A percentile compares a stretch with the other conserved stretches of the same genome.
These are phyloP conservation scores for Gossypium trilobum DNA, from an alignment of 441 rosid genomes.

Conservation along the genomic window DNA sequence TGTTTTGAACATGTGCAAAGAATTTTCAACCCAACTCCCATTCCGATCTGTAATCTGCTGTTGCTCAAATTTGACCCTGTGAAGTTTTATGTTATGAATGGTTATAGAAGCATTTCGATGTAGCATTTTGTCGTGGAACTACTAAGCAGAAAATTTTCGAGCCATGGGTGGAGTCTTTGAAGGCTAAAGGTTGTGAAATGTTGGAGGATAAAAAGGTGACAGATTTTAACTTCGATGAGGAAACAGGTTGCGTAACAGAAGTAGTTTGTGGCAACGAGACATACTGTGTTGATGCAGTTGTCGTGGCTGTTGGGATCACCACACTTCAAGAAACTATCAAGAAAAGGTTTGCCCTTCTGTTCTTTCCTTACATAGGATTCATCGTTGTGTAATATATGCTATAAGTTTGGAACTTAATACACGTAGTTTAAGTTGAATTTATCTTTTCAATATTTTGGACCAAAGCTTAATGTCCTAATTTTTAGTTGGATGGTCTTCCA, in stretches of 20 bases:
- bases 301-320: conserved; percentile 47
- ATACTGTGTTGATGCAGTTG: conserved; percentile 37
- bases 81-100: conserved; percentile 7
- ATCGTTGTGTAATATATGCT: background rate
- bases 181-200: conserved; percentile 37
- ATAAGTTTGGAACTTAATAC: background rate
- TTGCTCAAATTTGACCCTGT: background rate
- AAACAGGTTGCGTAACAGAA: conserved; percentile 35
- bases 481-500: background rate
- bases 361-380: background rate
- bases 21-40: background rate
- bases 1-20: background rate
- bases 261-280: conserved; percentile 38
- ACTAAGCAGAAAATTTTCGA: conserved; percentile 35
- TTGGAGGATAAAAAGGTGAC: conserved; percentile 28
- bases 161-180: conserved; percentile 43
- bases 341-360: conserved; percentile 32
- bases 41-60: background rate
- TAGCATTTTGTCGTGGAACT: conserved; percentile 41
- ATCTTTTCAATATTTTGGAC: background rate
- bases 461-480: background rate
- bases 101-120: conserved; percentile 41
- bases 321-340: conserved; percentile 39
- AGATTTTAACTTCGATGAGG: conserved; percentile 30
- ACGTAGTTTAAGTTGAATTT: too few species aligned